A percentile compares a stretch with the other conserved stretches of the same genome.
These are phyloP conservation scores for Mycena vulgaris DNA, from an alignment of 768 basidiomycete genomes.

Conservation along the genomic window DNA sequence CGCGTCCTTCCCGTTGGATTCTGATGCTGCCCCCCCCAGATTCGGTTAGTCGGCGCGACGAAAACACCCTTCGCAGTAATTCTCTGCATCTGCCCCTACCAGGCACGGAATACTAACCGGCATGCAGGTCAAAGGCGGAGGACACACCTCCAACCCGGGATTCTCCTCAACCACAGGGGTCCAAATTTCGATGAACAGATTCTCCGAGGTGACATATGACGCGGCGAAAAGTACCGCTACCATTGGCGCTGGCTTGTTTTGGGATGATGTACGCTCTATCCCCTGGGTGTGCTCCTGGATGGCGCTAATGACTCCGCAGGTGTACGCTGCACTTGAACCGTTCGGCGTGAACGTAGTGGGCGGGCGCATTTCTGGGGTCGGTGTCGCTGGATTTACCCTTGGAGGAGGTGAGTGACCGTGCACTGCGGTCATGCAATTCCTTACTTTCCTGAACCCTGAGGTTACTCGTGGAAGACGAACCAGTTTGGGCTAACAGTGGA, in stretches of 20 bases:
- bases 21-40: slow-evolving; percentile 54
- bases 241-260: slow-evolving; percentile 66
- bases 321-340: slow-evolving; percentile 66
- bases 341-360: slow-evolving; percentile 70
- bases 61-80: neutral
- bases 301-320: slow-evolving; percentile 3
- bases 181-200: slow-evolving; percentile 69
- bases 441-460: neutral
- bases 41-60: slow-evolving; percentile 45
- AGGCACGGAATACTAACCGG: slow-evolving; percentile 50
- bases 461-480: slow-evolving; percentile 77
- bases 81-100: neutral
- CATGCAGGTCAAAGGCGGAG: slow-evolving; percentile 56
- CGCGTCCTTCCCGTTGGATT: neutral
- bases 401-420: slow-evolving; percentile 63
- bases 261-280: slow-evolving; percentile 72
- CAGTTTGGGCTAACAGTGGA: slow-evolving; percentile 73
- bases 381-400: slow-evolving; percentile 71
- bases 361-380: slow-evolving; percentile 70
- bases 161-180: slow-evolving; percentile 67
- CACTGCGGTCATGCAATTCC: neutral
- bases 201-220: slow-evolving; percentile 62
- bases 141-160: slow-evolving; percentile 52
- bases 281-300: no score
- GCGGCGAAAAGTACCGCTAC: slow-evolving; percentile 54